A percentile compares a stretch with the other conserved stretches of the same genome.
phyloP scores from a whole-genome alignment of 768 basidiomycete species.

The Russula ochroleuca region DNA sequence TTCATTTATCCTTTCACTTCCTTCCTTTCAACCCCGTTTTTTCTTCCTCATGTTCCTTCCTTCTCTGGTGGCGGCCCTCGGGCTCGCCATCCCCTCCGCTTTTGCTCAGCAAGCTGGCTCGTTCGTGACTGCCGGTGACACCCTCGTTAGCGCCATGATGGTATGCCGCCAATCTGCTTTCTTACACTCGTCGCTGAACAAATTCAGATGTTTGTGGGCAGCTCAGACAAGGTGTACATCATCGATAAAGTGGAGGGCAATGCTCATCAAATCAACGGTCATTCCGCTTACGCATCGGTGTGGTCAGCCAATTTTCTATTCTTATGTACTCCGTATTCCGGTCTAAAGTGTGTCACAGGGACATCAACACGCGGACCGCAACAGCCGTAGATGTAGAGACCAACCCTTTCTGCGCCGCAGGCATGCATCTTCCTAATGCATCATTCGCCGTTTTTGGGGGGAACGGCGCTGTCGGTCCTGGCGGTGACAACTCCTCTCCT shows the following conservation, averaged over 20 bases:
- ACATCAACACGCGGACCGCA: slow-evolving; percentile 54
- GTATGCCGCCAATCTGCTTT: background rate
- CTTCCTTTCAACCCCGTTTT: background rate
- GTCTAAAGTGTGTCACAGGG: slow-evolving; percentile 39
- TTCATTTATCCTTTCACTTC: background rate
- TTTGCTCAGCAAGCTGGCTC: slow-evolving; percentile 7
- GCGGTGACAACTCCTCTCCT: slow-evolving; percentile 51
- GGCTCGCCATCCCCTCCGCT: background rate
- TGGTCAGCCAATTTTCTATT: slow-evolving; percentile 42
- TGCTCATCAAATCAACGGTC: slow-evolving; percentile 55
- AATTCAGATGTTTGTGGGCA: slow-evolving; percentile 75
- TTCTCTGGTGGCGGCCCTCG: slow-evolving; percentile 1
- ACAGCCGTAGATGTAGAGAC: slow-evolving; percentile 68
- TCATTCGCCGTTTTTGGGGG: slow-evolving; percentile 74
- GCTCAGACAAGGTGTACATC: slow-evolving; percentile 77
- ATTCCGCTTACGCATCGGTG: slow-evolving; percentile 70
- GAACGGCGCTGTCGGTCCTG: slow-evolving; percentile 70
- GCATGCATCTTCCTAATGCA: slow-evolving; percentile 76
- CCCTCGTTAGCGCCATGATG: slow-evolving; percentile 15
- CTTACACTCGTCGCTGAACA: background rate
- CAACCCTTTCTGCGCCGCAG: slow-evolving; percentile 78
- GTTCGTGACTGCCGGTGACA: slow-evolving; percentile 2
- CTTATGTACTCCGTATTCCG: background rate
- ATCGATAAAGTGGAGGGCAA: slow-evolving; percentile 87
- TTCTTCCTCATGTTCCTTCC: background rate